Evolutionary conservation across 352 stramenopile genomes (phyloP).

Genomic region (Phytopythium boreale): DNA sequence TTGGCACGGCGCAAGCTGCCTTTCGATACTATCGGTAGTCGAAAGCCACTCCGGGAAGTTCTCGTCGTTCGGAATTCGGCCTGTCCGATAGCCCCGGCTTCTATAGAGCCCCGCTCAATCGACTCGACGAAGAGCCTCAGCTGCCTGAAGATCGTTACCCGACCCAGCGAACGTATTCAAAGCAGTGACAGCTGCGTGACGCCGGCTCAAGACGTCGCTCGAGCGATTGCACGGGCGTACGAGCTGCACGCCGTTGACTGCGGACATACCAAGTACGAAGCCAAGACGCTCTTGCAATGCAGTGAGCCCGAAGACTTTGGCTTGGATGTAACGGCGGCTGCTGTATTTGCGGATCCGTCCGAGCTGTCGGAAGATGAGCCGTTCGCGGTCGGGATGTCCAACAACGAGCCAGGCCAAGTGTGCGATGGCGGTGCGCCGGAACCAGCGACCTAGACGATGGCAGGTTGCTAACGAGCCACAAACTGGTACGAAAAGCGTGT

Average conservation of each 20-base stretch:
- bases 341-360: neutral
- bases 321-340: neutral
- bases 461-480: neutral
- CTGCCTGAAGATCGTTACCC: neutral
- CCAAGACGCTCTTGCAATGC: constrained; percentile 5
- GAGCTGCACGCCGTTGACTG: constrained; percentile 18
- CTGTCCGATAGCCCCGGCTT: neutral
- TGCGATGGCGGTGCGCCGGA: neutral
- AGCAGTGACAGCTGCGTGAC: neutral
- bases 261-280: constrained; percentile 6
- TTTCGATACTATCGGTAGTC: constrained; percentile 58
- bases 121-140: neutral
- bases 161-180: neutral
- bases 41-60: constrained; percentile 33
- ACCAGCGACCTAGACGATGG: neutral
- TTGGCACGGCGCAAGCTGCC: constrained; percentile 60
- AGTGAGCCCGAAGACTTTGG: constrained; percentile 25
- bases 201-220: constrained; percentile 39
- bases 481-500: neutral
- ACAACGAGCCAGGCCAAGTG: neutral
- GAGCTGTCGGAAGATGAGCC: neutral
- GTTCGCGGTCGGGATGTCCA: neutral
- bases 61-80: constrained; percentile 29
- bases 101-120: neutral
- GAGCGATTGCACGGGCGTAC: constrained; percentile 28